These are phyloP conservation scores for Russula olivacea DNA, from an alignment of 768 basidiomycete species.

Conservation along the genomic window DNA sequence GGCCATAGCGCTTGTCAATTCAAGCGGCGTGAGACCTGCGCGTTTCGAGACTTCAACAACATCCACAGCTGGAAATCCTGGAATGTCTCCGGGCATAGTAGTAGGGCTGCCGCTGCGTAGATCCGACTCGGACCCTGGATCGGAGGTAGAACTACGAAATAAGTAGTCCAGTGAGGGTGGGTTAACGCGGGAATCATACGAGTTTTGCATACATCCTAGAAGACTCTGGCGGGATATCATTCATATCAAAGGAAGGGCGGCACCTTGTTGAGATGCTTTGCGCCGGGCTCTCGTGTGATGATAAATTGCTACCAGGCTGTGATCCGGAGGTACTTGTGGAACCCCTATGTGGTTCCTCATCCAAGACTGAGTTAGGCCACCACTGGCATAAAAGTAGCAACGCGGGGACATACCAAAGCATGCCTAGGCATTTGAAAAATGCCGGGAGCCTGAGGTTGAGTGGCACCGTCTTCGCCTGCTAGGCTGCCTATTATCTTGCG, in stretches of 20 bases:
- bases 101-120: no score
- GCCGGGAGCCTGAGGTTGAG: background rate
- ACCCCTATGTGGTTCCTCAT: no score
- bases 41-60: background rate
- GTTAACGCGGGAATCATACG: no score
- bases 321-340: no score
- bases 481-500: no score
- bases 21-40: background rate
- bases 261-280: background rate
- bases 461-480: background rate
- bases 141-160: background rate
- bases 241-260: background rate
- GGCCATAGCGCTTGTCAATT: background rate
- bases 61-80: no score
- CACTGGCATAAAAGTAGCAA: background rate
- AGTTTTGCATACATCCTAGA: no score
- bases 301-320: background rate
- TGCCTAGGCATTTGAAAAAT: background rate
- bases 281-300: background rate
- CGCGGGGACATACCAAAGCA: background rate
- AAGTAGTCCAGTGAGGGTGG: no score
- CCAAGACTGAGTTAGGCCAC: background rate
- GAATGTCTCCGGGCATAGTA: no score
- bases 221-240: background rate
- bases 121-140: no score